Conservation (phyloP, 164 flowering plant species). For the Annona squamosa region DNA sequence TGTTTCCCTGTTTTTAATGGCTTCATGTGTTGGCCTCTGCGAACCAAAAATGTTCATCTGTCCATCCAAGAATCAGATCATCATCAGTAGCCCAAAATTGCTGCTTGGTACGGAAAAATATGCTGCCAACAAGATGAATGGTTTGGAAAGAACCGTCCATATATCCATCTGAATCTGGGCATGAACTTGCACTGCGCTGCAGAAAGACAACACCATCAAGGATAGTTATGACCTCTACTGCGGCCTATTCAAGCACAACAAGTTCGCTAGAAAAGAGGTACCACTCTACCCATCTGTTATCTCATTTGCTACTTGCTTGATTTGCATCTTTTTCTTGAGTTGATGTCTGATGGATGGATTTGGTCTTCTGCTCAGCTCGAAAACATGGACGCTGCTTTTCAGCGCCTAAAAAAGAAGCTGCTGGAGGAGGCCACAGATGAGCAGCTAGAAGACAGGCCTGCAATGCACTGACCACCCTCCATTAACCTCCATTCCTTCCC, state of each 20-base stretch:
- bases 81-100: too few species aligned
- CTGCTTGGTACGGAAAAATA: too few species aligned
- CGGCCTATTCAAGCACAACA: conserved; percentile 54
- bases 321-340: not conserved
- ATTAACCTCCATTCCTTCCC: not conserved
- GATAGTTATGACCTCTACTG: conserved; percentile 58
- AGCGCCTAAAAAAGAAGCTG: conserved; percentile 41
- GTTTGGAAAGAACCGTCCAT: too few species aligned
- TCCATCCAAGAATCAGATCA: too few species aligned
- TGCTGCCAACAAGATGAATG: too few species aligned
- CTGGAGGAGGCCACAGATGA: conserved; percentile 8
- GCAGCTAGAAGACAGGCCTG: not conserved
- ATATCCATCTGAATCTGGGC: too few species aligned
- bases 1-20: too few species aligned
- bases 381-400: conserved; percentile 43
- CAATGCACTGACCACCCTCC: not conserved
- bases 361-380: conserved; percentile 30
- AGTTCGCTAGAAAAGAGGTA: conserved; percentile 62
- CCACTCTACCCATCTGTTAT: not conserved
- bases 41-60: too few species aligned
- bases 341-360: conserved; percentile 1
- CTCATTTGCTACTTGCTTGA: not conserved
- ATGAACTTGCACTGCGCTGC: conserved; percentile 9
- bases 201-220: conserved; percentile 44
- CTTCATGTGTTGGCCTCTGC: too few species aligned